Evolutionary conservation across 2,329 filamentous ascomycete genomes (phyloP).

Genomic region (Aspergillus neotritici): DNA sequence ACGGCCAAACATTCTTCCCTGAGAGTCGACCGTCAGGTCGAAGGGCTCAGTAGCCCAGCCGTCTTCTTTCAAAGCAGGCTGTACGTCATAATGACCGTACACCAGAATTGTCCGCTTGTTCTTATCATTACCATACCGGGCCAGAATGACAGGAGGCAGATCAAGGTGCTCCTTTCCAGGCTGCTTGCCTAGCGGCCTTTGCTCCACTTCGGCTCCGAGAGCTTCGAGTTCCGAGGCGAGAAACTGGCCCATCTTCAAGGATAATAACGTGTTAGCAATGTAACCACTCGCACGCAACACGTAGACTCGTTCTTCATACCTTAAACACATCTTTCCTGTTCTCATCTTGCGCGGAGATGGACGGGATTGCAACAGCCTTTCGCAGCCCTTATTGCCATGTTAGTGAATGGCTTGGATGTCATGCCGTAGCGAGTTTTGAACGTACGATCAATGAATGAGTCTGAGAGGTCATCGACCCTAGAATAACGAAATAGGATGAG

Average conservation of each 20-base stretch:
- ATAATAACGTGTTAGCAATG: constrained; percentile 3
- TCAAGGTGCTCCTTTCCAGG: constrained; percentile 84
- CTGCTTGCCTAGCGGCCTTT: constrained; percentile 83
- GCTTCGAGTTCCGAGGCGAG: constrained; percentile 75
- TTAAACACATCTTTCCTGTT: constrained; percentile 86
- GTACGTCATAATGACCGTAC: constrained; percentile 98
- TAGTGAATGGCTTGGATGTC: constrained; percentile 4
- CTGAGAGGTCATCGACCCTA: constrained; percentile 68
- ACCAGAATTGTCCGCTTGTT: constrained; percentile 93
- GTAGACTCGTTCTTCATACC: constrained; percentile 34
- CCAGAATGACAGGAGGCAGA: constrained; percentile 86
- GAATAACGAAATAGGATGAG: constrained; percentile 6
- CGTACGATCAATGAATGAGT: constrained; percentile 76
- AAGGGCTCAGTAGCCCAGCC: constrained; percentile 97
- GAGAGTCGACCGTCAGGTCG: constrained; percentile 75
- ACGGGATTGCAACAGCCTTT: constrained; percentile 92
- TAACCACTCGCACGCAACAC: not conserved
- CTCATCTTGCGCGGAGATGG: constrained; percentile 84
- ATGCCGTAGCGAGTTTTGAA: constrained; percentile 10
- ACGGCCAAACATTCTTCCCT: constrained; percentile 92
- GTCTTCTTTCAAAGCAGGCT: constrained; percentile 86
- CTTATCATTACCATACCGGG: constrained; percentile 84
- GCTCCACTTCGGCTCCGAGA: constrained; percentile 81
- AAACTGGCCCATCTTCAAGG: constrained; percentile 74
- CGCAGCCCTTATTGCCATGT: constrained; percentile 51